Percentiles rank a stretch among this genome's conserved stretches.
These are phyloP conservation scores for Trichoderma oligosporum DNA, from an alignment of 2,329 filamentous ascomycete genomes.

Conservation along the genomic window DNA sequence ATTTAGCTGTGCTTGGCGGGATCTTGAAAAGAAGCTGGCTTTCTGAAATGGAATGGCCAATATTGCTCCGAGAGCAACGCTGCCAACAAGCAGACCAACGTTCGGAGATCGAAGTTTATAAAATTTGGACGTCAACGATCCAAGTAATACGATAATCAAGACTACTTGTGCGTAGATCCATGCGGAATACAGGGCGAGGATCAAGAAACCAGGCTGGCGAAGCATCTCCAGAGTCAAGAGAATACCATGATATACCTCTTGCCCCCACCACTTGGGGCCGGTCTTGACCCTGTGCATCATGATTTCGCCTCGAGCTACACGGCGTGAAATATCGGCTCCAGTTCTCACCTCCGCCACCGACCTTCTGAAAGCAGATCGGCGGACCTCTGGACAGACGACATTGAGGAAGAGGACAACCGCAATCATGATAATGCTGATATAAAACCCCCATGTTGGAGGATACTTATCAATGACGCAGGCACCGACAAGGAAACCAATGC, in stretches of 20 bases:
- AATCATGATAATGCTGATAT: constrained; percentile 65
- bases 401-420: constrained; percentile 65
- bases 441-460: constrained; percentile 71
- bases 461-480: constrained; percentile 63
- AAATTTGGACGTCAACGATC: constrained; percentile 64
- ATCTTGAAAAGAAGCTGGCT: constrained; percentile 64
- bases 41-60: constrained; percentile 71
- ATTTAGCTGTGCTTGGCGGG: constrained; percentile 54
- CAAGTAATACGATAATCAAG: constrained; percentile 67
- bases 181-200: constrained; percentile 67
- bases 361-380: constrained; percentile 63
- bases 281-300: constrained; percentile 71
- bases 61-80: constrained; percentile 64
- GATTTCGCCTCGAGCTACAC: constrained; percentile 67
- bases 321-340: constrained; percentile 49
- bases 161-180: constrained; percentile 79
- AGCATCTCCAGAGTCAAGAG: constrained; percentile 67
- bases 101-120: constrained; percentile 62
- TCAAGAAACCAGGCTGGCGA: constrained; percentile 67
- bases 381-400: constrained; percentile 66
- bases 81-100: constrained; percentile 63
- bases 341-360: constrained; percentile 63
- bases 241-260: constrained; percentile 70
- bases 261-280: constrained; percentile 71
- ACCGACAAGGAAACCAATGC: constrained; percentile 68